A percentile compares a stretch with the other conserved stretches of the same genome.
Evolutionary conservation across 108 stramenopile genomes (phyloP).

Genomic region (Aurantiochytrium sp.): DNA sequence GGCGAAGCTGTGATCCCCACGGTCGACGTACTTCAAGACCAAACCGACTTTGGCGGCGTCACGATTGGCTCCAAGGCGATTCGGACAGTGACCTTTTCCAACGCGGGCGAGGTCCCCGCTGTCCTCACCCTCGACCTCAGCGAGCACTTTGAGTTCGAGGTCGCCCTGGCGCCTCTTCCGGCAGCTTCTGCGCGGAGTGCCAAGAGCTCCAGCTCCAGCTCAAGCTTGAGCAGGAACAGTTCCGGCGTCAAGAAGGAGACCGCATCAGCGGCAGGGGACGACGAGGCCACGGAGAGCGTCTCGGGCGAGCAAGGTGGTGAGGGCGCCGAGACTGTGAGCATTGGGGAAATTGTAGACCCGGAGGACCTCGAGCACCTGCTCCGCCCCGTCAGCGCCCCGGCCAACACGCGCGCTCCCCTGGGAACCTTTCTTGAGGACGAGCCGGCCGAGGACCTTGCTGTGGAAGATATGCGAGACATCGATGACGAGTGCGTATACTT

Average conservation of each 20-base stretch:
- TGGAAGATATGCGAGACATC: background rate
- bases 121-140: conserved; percentile 48
- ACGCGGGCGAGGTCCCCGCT: conserved; percentile 45
- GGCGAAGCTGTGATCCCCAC: conserved; percentile 43
- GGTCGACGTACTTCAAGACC: conserved; percentile 23
- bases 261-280: no score
- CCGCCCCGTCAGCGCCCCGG: background rate
- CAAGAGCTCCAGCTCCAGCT: background rate
- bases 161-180: background rate
- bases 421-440: background rate
- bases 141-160: conserved; percentile 43
- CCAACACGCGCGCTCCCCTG: background rate
- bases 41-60: conserved; percentile 21
- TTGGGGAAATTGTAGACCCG: conserved; percentile 5
- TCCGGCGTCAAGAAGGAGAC: no score
- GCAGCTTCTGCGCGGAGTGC: background rate
- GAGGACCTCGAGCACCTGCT: background rate
- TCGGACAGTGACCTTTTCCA: conserved; percentile 35
- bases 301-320: background rate
- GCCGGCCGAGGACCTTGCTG: background rate
- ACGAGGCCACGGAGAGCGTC: no score
- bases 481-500: conserved; percentile 24
- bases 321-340: no score
- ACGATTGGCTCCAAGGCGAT: conserved; percentile 39
- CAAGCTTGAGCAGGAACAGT: no score